Evolutionary conservation across 129 eudicot genomes (phyloP).

Genomic region (Escallonia herrerae): DNA sequence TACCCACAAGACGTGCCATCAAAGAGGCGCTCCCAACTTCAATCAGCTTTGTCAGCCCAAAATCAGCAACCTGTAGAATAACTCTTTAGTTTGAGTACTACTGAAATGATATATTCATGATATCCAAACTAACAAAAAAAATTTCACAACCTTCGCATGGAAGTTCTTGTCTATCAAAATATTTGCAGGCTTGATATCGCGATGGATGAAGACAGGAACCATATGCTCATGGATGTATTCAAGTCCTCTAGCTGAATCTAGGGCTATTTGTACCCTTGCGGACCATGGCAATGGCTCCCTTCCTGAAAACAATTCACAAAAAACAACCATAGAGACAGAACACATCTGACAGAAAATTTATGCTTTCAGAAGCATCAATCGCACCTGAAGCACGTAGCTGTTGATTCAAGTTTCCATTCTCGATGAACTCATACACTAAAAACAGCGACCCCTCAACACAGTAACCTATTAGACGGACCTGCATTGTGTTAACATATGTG

Average conservation of each 20-base stretch:
- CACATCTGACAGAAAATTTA: no score
- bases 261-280: slow-evolving; percentile 83
- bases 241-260: slow-evolving; percentile 97
- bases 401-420: slow-evolving; percentile 78
- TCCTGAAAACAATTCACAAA: no score
- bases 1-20: slow-evolving; percentile 78
- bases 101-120: background rate
- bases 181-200: slow-evolving; percentile 81
- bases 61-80: slow-evolving; percentile 77
- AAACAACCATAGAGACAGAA: no score
- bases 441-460: slow-evolving; percentile 76
- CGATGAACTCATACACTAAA: slow-evolving; percentile 79
- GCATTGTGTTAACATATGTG: slow-evolving; percentile 9
- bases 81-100: background rate
- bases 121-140: background rate
- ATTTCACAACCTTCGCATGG: slow-evolving; percentile 66
- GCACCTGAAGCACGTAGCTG: slow-evolving; percentile 69
- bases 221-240: slow-evolving; percentile 98
- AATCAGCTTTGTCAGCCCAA: slow-evolving; percentile 86
- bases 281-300: slow-evolving; percentile 66
- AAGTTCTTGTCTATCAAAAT: slow-evolving; percentile 67
- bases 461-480: slow-evolving; percentile 91
- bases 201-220: slow-evolving; percentile 79
- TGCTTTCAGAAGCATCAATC: background rate
- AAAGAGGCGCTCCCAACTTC: slow-evolving; percentile 72